A percentile compares a stretch with the other conserved stretches of the same genome.
Conservation (phyloP, 495 filamentous ascomycete species). For the Trichocladium uniseriatum region DNA sequence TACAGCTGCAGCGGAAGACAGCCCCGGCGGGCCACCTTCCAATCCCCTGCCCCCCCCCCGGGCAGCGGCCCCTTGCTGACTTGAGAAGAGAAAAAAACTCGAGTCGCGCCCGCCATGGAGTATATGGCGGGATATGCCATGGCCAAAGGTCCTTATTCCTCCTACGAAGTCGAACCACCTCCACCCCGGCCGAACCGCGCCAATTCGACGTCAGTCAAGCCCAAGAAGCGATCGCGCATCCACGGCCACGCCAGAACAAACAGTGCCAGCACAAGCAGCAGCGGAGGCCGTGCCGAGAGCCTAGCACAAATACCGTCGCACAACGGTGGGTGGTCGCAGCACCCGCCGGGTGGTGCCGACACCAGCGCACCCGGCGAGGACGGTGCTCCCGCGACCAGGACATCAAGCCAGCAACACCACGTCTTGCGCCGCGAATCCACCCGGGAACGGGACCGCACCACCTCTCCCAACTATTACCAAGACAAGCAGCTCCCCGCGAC, state of each 20-base stretch:
- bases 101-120: conserved; percentile 21
- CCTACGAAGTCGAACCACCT: conserved; percentile 27
- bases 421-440: conserved; percentile 11
- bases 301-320: conserved; percentile 7
- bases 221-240: conserved; percentile 24
- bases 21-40: conserved; percentile 4
- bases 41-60: no score
- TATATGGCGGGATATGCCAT: conserved; percentile 28
- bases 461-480: conserved; percentile 22
- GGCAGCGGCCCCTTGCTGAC: neutral
- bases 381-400: neutral
- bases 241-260: conserved; percentile 22
- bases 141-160: conserved; percentile 28
- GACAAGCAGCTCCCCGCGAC: conserved; percentile 32
- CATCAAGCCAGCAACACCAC: conserved; percentile 8
- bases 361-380: conserved; percentile 5
- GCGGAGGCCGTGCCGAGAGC: conserved; percentile 17
- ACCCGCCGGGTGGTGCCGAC: conserved; percentile 9
- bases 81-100: conserved; percentile 12
- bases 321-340: conserved; percentile 15
- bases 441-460: conserved; percentile 21
- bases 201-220: conserved; percentile 26
- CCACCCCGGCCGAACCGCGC: conserved; percentile 20
- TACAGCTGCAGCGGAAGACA: conserved; percentile 3
- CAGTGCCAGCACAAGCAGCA: conserved; percentile 28